A percentile compares a stretch with the other conserved stretches of the same genome.
These are phyloP conservation scores for Fomitopsis schrenkii DNA, from an alignment of 1,284 basidiomycete species.

Conservation along the genomic window DNA sequence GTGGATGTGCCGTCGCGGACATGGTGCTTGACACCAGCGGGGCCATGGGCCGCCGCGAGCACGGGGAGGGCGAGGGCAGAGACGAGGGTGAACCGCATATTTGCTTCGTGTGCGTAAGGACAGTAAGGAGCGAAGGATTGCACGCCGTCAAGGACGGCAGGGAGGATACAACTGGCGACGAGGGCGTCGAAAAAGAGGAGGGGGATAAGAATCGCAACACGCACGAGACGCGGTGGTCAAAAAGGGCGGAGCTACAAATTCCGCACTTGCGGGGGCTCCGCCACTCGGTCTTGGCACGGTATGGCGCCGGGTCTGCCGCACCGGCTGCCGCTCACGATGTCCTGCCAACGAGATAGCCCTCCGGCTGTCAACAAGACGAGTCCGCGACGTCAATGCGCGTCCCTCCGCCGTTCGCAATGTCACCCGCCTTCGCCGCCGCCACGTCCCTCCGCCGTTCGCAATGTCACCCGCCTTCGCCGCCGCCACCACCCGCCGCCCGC, in stretches of 20 bases:
- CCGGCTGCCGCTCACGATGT: not conserved
- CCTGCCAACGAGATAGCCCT: not conserved
- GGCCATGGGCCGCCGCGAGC: slow-evolving; percentile 26
- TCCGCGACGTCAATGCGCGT: too few relatives aligned
- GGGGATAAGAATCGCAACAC: not conserved
- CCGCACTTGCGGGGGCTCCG: not conserved
- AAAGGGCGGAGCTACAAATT: slow-evolving; percentile 5
- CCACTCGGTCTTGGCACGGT: not conserved
- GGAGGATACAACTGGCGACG: not conserved
- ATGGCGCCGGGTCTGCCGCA: not conserved
- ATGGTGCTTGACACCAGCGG: slow-evolving; percentile 19
- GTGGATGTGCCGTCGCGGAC: slow-evolving; percentile 15
- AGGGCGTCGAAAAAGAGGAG: slow-evolving; percentile 3
- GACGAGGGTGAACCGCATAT: slow-evolving; percentile 34
- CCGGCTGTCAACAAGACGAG: not conserved
- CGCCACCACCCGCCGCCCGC: not conserved
- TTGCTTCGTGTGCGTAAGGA: slow-evolving; percentile 6
- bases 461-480: not conserved
- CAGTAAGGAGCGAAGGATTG: slow-evolving; percentile 15
- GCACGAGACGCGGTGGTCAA: not conserved
- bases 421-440: not conserved
- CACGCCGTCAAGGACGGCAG: slow-evolving; percentile 1
- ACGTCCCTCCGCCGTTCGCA: not conserved
- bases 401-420: too few relatives aligned
- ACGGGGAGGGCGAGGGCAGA: slow-evolving; percentile 29